Conservation (phyloP, 108 stramenopile genomes). For the Craspedostauros australis region DNA sequence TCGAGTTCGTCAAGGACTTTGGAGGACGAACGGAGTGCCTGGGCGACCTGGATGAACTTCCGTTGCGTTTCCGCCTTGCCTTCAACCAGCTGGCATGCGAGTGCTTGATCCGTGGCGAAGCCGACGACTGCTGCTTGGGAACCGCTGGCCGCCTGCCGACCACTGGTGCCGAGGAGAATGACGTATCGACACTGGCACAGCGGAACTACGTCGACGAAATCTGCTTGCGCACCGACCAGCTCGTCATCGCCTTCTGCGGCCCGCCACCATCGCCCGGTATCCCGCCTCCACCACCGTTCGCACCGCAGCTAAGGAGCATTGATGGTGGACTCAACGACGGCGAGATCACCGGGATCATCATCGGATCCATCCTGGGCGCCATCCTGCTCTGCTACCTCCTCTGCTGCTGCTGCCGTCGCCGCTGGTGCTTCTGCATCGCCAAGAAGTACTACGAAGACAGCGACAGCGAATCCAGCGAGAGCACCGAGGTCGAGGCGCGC, state of each 20-base stretch:
- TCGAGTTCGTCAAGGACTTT: conserved; percentile 26
- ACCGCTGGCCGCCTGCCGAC: conserved; percentile 18
- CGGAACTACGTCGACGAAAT: conserved; percentile 22
- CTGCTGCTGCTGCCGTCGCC: conserved; percentile 19
- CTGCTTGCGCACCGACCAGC: conserved; percentile 33
- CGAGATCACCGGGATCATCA: neutral
- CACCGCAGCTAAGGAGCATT: too few species aligned
- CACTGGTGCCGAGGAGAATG: conserved; percentile 14
- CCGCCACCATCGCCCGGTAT: conserved; percentile 15
- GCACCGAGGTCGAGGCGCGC: conserved; percentile 1
- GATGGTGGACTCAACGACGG: too few species aligned
- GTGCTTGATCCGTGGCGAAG: conserved; percentile 15
- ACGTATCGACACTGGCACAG: conserved; percentile 9
- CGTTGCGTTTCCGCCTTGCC: conserved; percentile 11
- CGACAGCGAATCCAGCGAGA: conserved; percentile 3
- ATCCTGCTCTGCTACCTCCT: conserved; percentile 8
- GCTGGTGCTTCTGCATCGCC: conserved; percentile 23
- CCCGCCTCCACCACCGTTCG: conserved; percentile 4
- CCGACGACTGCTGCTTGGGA: conserved; percentile 20
- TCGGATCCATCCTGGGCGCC: conserved; percentile 10
- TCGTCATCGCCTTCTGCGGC: conserved; percentile 23
- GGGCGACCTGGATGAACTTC: conserved; percentile 11
- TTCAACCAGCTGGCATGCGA: conserved; percentile 30
- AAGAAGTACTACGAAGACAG: conserved; percentile 19
- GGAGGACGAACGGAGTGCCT: conserved; percentile 24